Evolutionary conservation across 1,284 basidiomycete species (phyloP).

Genomic region (Dichomitus squalens): DNA sequence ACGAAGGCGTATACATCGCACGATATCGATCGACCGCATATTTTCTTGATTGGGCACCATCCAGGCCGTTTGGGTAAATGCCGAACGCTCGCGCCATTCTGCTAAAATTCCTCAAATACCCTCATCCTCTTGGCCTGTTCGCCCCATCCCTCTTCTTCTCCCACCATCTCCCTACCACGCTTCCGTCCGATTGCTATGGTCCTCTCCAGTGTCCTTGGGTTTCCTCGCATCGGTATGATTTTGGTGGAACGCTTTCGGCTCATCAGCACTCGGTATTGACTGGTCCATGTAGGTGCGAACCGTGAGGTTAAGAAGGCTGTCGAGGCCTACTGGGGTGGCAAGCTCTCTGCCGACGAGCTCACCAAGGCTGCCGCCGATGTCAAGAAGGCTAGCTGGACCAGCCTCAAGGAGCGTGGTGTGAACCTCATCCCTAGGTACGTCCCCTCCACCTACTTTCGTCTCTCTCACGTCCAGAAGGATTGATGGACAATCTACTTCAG

Average conservation of each 20-base stretch:
- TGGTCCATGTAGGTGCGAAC: conserved; percentile 69
- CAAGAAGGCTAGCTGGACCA: conserved; percentile 90
- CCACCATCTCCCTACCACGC: conserved; percentile 30
- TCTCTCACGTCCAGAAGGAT: conserved; percentile 6
- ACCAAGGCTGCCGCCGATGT: conserved; percentile 88
- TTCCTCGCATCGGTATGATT: conserved; percentile 90
- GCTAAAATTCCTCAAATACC: conserved; percentile 21
- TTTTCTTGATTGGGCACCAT: conserved; percentile 17
- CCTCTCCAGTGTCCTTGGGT: conserved; percentile 89
- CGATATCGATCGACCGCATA: conserved; percentile 19
- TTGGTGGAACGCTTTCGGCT: background rate
- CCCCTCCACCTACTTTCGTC: conserved; percentile 1
- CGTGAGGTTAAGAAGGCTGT: conserved; percentile 99
- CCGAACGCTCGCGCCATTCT: conserved; percentile 25
- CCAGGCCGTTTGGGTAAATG: conserved; percentile 24
- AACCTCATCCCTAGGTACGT: conserved; percentile 90
- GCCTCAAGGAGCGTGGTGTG: conserved; percentile 87
- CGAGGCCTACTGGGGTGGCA: conserved; percentile 97
- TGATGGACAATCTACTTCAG: conserved; percentile 44
- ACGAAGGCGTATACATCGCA: background rate
- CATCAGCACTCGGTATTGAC: conserved; percentile 8
- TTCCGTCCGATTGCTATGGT: conserved; percentile 55
- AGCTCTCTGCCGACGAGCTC: conserved; percentile 88
- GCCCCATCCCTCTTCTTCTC: conserved; percentile 24
- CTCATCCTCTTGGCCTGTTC: conserved; percentile 14